These are phyloP conservation scores for Chrysanthemum lavandulifolium DNA, from an alignment of 129 eudicot genomes.

Conservation along the genomic window DNA sequence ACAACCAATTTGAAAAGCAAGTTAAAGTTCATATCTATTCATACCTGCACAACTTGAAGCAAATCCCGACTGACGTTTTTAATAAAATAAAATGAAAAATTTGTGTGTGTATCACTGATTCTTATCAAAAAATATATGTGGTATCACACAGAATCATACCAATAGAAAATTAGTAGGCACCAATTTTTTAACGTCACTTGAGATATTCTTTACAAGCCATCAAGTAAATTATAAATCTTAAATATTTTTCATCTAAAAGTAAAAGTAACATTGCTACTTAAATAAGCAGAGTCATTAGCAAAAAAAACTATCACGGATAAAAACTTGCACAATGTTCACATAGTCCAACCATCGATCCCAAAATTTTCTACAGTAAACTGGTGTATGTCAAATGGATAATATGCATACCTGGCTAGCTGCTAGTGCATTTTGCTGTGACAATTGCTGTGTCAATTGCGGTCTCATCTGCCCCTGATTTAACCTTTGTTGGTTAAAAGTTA, in stretches of 20 bases:
- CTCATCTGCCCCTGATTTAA: slow-evolving; percentile 63
- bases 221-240: neutral
- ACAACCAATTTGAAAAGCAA: neutral
- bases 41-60: slow-evolving; percentile 1
- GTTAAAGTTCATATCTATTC: slow-evolving; percentile 4
- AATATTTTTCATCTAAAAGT: too few species aligned
- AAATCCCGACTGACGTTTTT: neutral
- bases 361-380: too few species aligned
- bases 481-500: slow-evolving; percentile 70
- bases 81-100: neutral
- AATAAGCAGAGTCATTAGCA: too few species aligned
- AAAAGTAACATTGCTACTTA: too few species aligned
- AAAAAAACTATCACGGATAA: too few species aligned
- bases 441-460: slow-evolving; percentile 68
- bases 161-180: neutral
- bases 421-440: slow-evolving; percentile 78
- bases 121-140: neutral
- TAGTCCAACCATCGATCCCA: too few species aligned
- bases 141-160: slow-evolving; percentile 5
- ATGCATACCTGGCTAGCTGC: slow-evolving; percentile 63
- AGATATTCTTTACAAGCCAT: neutral
- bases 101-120: slow-evolving; percentile 7
- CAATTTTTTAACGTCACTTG: slow-evolving; percentile 5
- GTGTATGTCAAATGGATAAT: neutral
- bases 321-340: too few species aligned